These are phyloP conservation scores for Nicotiana tomentosiformis DNA, from an alignment of 257 asterid species.

Conservation along the genomic window DNA sequence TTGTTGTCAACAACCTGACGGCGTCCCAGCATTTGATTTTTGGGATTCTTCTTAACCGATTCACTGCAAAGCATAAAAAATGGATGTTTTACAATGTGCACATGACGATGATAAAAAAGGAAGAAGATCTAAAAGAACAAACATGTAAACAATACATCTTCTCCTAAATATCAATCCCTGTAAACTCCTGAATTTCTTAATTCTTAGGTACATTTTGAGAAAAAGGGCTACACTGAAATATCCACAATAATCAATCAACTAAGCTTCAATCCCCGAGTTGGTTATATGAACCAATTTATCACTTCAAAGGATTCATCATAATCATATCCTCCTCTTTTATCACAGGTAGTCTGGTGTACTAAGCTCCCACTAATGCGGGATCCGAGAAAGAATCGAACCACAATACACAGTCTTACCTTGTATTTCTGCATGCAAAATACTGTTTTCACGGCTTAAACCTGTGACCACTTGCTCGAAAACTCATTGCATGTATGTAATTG, in stretches of 20 bases:
- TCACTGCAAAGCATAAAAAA: slow-evolving; percentile 24
- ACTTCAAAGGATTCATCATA: neutral
- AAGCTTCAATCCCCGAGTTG: neutral
- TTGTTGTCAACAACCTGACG: slow-evolving; percentile 55
- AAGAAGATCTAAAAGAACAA: neutral
- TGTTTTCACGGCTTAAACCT: no score
- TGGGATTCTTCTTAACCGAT: slow-evolving; percentile 37
- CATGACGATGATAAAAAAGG: no score
- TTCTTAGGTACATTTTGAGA: neutral
- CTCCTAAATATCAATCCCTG: neutral
- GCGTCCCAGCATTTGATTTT: slow-evolving; percentile 60
- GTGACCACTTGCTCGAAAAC: no score
- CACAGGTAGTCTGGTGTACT: no score
- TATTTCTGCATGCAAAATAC: no score
- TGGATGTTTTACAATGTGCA: neutral
- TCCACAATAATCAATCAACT: neutral
- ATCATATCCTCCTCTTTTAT: neutral
- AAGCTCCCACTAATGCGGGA: no score
- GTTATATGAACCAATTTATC: neutral
- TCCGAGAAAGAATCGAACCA: no score
- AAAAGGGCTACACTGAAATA: neutral
- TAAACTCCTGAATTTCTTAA: neutral
- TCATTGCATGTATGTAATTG: no score
- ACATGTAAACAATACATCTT: neutral
- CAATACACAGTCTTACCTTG: no score